Base-by-base conservation (phyloP, 768 basidiomycete genomes). In the Tubosaeta sp. region DNA sequence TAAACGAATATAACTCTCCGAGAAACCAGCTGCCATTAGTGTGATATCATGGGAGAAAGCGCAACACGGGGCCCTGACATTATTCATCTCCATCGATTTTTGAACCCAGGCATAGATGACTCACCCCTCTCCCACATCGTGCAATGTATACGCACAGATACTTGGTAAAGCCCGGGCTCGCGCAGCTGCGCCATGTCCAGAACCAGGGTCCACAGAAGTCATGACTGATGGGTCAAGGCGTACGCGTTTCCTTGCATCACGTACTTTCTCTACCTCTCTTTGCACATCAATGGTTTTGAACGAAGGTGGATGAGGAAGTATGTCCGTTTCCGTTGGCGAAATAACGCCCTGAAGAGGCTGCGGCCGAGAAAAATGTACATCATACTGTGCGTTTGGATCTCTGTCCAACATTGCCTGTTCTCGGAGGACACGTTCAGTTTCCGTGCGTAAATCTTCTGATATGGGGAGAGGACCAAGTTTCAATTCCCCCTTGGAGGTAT, bases 81-180 rank as follows among this genome's bases (percentile, higher is more conserved):
- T 26, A 59, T 46, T 46, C 51, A 46, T 48, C 31, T 50, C 59
- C 27, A 59, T 54, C 32, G n/a, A 46, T 17, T 22, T 44, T 16
- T 46, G 48, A 43, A 55, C 45, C 34, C 14, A 32, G 33, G 37
- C 42, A 17, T 19, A 17, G 32, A 46, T 38, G 31, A 57, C 86
- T 62, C 65, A 97, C 95, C 92, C 91, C 73, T 98, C 95, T n/a
- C 86, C 85, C 2, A 89, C 84, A 62, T 98, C 94, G 66, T 97
- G 95, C 38, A 99, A 65, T 4, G 97, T 98, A 64, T 97, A 98
- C 6, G 91, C 85, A 59, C 95, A 97, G 49, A 98, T 85, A 60
- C 95, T 97, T 3, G 95, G 95, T 51, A 95, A 71, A 39, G 86
- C 87, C 13, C 83, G 77, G 2, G 84, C 77, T 51, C 81, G 74